Evolutionary conservation across 1,139 yeast species (phyloP), one percentile per base, ranked within the genome.

Genomic region (Kurtzmaniella natalensis): DNA sequence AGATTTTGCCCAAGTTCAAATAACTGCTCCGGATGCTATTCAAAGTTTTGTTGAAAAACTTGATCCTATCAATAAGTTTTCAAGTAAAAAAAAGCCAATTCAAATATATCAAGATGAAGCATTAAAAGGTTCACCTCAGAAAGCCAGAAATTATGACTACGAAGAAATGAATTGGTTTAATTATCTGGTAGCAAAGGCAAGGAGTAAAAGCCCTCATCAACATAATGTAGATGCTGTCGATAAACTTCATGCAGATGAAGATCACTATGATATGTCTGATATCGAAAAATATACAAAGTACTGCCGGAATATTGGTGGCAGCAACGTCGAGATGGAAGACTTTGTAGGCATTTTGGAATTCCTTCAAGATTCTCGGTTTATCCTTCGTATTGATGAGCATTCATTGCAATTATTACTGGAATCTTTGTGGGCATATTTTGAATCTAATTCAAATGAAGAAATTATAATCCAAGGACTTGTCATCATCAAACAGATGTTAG

Each of bases 141-240:
- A 60, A 35, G 53, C 50, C 1, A 45, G 45, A 18, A 57, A 55
- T 5, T 61, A 62, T 39, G 55, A 54, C 33, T 63, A 61, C 34
- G 41, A 57, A 1, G 70, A 64, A 18, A 40, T 49, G 36, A 67
- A 62, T 38, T 67, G 72, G 73, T 66, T 63, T 44, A 65, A 63
- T 37, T 63, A 57, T 32, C 68, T 63, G 43, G 40, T 64, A 22
- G 61, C 69, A 1, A 59, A 50, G 21, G 40, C 47, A 3, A 38
- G 59, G 1, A 41, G 42, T 22, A 13, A 13, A 6, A 18, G n/a
- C 10, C 29, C 10, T 13, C 37, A 33, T 10, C 32, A 33, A 5
- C 26, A 23, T 11, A 23, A 23, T 11, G 26, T 23, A 5, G 26
- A 23, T 8, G 14, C 14, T 11, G 11, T 16, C 5, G 14, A 23